Percentiles rank a stretch among this genome's conserved stretches.
Conservation (phyloP, 164 flowering plant species). For the Cinnamomum chago region DNA sequence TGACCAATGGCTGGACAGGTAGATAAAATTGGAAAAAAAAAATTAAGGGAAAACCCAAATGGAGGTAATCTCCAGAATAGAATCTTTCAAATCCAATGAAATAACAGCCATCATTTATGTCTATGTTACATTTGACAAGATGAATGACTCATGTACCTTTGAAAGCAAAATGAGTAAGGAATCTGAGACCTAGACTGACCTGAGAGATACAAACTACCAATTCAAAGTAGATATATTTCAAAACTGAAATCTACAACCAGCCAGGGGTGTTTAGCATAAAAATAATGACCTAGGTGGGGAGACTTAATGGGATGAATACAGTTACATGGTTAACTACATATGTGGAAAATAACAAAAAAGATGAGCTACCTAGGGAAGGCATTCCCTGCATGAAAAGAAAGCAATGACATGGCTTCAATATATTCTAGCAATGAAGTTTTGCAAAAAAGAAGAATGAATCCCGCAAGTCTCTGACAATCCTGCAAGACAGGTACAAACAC, state of each 20-base stretch:
- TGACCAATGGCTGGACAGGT: too few species aligned
- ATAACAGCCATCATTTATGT: too few species aligned
- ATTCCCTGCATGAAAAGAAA: neutral
- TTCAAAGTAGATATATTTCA: neutral
- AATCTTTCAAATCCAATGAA: too few species aligned
- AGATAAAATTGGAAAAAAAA: too few species aligned
- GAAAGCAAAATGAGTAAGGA: neutral
- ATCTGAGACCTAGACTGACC: neutral
- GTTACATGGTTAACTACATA: neutral
- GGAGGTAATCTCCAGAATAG: too few species aligned
- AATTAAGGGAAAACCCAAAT: too few species aligned
- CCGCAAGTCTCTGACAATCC: neutral
- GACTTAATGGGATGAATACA: neutral
- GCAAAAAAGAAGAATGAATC: slow-evolving; percentile 7
- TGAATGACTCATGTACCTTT: neutral
- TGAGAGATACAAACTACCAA: slow-evolving; percentile 3
- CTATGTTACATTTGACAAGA: neutral
- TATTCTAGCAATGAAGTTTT: neutral
- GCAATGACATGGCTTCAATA: neutral
- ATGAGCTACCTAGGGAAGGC: neutral
- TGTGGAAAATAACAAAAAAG: neutral
- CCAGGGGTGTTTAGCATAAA: neutral
- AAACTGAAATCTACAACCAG: slow-evolving; percentile 3
- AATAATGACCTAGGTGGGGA: neutral
- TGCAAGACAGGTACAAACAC: slow-evolving; percentile 7